phyloP scores from a whole-genome alignment of 2,329 filamentous ascomycete genomes.

The Coniochaeta sp. region DNA sequence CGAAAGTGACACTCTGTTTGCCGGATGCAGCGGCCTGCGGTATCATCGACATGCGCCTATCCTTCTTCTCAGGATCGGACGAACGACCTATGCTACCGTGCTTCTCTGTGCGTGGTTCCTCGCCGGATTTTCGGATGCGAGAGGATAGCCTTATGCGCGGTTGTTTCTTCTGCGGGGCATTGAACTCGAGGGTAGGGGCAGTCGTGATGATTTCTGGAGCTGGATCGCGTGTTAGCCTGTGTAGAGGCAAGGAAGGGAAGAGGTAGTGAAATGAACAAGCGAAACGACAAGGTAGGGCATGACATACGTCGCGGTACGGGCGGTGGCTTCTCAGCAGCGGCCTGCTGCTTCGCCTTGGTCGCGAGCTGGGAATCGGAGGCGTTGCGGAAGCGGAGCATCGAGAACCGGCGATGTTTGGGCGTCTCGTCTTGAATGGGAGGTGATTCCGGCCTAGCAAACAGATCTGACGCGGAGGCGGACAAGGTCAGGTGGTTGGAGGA shows the following conservation, averaged over 20 bases:
- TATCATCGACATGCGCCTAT: slow-evolving; percentile 31
- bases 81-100: slow-evolving; percentile 6
- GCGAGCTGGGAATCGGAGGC: slow-evolving; percentile 89
- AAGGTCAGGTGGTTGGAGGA: slow-evolving; percentile 14
- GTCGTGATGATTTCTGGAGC: slow-evolving; percentile 81
- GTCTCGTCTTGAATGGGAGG: slow-evolving; percentile 48
- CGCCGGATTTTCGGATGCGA: slow-evolving; percentile 44
- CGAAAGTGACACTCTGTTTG: slow-evolving; percentile 46
- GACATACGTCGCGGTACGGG: slow-evolving; percentile 51
- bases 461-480: slow-evolving; percentile 15
- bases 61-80: slow-evolving; percentile 25
- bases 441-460: slow-evolving; percentile 30
- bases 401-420: slow-evolving; percentile 50
- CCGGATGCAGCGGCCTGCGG: slow-evolving; percentile 25
- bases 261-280: slow-evolving; percentile 2
- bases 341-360: slow-evolving; percentile 62
- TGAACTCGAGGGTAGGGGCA: slow-evolving; percentile 66
- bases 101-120: slow-evolving; percentile 31
- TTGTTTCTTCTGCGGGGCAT: slow-evolving; percentile 43
- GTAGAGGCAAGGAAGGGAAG: too few species aligned
- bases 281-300: slow-evolving; percentile 5
- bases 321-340: slow-evolving; percentile 42
- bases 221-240: slow-evolving; percentile 19
- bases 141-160: slow-evolving; percentile 47
- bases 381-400: slow-evolving; percentile 75